Evolutionary conservation across 139 green algal species (phyloP).

Genomic region (Desmodesmus armatus): DNA sequence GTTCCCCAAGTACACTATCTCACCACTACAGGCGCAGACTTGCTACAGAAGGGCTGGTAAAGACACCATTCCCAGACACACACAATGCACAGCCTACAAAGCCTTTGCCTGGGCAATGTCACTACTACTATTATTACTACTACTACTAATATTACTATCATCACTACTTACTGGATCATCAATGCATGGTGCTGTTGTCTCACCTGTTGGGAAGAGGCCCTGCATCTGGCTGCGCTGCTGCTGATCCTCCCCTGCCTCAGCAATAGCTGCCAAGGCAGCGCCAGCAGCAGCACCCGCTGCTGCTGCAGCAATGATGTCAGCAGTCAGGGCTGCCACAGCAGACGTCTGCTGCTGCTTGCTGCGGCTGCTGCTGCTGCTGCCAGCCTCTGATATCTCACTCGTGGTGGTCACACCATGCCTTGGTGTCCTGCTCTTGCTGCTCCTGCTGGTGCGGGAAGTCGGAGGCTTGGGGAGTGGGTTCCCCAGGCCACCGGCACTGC

Average conservation of each 20-base stretch:
- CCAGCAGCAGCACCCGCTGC: conserved; percentile 12
- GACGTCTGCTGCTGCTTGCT: neutral
- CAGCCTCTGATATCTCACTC: neutral
- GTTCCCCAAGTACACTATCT: neutral
- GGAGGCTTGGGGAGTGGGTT: conserved; percentile 7
- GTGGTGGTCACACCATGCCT: neutral
- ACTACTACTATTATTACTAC: neutral
- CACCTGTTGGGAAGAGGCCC: neutral
- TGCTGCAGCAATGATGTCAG: conserved; percentile 11
- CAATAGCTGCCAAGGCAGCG: conserved; percentile 17
- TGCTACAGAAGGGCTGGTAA: neutral
- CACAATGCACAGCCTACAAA: neutral
- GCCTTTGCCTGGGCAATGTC: no score
- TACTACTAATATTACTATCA: neutral
- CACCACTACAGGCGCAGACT: no score
- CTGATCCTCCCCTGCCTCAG: conserved; percentile 22
- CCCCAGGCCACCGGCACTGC: conserved; percentile 11
- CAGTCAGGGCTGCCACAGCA: neutral
- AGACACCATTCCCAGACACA: neutral
- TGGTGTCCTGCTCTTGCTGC: neutral
- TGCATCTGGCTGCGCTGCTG: conserved; percentile 4
- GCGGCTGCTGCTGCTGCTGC: conserved; percentile 29
- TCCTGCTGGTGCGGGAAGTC: conserved; percentile 14
- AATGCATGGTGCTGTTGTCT: neutral
- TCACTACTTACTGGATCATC: neutral